Conservation (phyloP, 2,329 filamentous ascomycete genomes). For the Fusarium redolens region DNA sequence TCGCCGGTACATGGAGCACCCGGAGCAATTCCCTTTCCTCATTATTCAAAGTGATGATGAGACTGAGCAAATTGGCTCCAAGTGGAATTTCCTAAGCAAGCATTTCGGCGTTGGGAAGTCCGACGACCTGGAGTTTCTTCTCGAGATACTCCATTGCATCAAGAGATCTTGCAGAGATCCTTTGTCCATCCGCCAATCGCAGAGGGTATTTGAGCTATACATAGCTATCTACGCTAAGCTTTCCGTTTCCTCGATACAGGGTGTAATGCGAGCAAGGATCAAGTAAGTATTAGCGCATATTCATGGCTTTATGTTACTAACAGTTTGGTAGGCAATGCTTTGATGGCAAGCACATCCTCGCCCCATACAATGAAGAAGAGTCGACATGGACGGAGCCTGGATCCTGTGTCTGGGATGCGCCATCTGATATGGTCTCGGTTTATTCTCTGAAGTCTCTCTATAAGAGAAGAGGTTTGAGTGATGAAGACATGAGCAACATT, state of each 20-base stretch:
- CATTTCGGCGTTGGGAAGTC: constrained; percentile 17
- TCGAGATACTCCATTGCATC: constrained; percentile 16
- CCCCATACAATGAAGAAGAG: neutral
- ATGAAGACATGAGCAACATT: constrained; percentile 9
- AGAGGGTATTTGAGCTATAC: constrained; percentile 20
- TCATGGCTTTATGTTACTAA: accelerated
- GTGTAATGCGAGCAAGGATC: neutral
- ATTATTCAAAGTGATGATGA: neutral
- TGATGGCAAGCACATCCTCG: neutral
- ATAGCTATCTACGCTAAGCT: constrained; percentile 23
- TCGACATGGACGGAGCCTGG: neutral
- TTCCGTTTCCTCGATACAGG: neutral
- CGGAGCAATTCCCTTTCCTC: constrained; percentile 23
- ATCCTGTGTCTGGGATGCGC: constrained; percentile 17
- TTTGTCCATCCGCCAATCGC: neutral
- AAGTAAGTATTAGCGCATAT: neutral
- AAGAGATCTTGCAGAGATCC: neutral
- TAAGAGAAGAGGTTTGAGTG: neutral
- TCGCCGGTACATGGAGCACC: constrained; percentile 7
- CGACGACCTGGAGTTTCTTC: constrained; percentile 9
- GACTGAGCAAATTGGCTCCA: neutral
- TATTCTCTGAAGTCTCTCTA: constrained; percentile 1
- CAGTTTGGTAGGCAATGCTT: too few relatives aligned
- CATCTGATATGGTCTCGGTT: neutral
- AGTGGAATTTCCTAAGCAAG: constrained; percentile 15